Evolutionary conservation across 306 rosid species (phyloP).

Genomic region (Ziziphus jujuba): DNA sequence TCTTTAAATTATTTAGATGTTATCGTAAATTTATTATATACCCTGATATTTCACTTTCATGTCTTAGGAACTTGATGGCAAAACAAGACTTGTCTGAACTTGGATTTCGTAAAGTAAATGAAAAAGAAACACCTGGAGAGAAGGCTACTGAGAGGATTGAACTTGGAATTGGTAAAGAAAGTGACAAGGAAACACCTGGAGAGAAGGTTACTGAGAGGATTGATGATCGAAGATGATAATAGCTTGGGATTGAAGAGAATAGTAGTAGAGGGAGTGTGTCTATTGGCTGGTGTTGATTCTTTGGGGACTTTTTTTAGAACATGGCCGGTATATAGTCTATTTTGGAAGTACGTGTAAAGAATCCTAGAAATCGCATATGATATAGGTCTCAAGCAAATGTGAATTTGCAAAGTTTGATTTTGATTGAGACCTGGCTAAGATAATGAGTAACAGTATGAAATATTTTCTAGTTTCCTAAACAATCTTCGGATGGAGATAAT

Average conservation of each 20-base stretch:
- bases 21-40: not conserved
- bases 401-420: too few species aligned
- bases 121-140: constrained; percentile 25
- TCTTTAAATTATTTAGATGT: not conserved
- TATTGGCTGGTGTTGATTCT: constrained; percentile 9
- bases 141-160: constrained; percentile 33
- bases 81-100: constrained; percentile 93
- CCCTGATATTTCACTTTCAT: constrained; percentile 23
- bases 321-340: not conserved
- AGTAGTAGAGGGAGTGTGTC: constrained; percentile 7
- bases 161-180: constrained; percentile 32
- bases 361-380: not conserved
- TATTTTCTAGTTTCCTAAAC: too few species aligned
- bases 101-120: constrained; percentile 54
- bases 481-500: too few species aligned
- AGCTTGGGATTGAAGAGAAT: not conserved
- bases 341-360: constrained; percentile 1
- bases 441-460: too few species aligned
- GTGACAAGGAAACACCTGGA: constrained; percentile 16
- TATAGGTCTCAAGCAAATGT: too few species aligned
- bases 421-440: too few species aligned
- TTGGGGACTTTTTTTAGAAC: not conserved
- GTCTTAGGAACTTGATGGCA: constrained; percentile 94
- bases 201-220: constrained; percentile 35
- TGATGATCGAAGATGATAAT: constrained; percentile 25